These are phyloP conservation scores for Trichoderma sp. DNA, from an alignment of 2,329 filamentous ascomycete species.

Conservation along the genomic window DNA sequence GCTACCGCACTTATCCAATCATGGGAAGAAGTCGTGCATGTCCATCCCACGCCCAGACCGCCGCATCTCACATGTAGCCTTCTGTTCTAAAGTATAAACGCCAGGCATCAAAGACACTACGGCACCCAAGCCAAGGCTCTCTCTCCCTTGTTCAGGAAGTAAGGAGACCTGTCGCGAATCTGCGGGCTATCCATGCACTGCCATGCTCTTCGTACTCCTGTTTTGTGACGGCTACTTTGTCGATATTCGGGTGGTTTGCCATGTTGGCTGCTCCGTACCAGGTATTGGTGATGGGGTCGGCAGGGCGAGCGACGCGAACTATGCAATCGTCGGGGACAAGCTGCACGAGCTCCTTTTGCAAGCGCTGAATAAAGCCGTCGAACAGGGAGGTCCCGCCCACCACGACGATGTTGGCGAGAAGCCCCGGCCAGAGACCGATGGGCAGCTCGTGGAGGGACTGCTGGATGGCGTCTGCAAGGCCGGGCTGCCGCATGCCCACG, in stretches of 20 bases:
- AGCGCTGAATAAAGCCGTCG: slow-evolving; percentile 74
- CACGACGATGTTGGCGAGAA: slow-evolving; percentile 83
- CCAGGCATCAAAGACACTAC: slow-evolving; percentile 2
- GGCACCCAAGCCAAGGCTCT: background rate
- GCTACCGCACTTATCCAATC: background rate
- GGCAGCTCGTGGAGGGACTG: slow-evolving; percentile 74
- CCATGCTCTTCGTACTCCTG: slow-evolving; percentile 90
- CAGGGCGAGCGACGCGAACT: slow-evolving; percentile 67
- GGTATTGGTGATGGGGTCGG: slow-evolving; percentile 73
- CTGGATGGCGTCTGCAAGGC: slow-evolving; percentile 77
- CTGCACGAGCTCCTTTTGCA: slow-evolving; percentile 71
- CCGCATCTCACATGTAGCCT: background rate
- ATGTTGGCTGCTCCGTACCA: slow-evolving; percentile 84
- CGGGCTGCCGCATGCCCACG: slow-evolving; percentile 78
- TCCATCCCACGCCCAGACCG: background rate
- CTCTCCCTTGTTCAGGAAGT: slow-evolving; percentile 5
- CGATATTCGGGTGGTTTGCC: slow-evolving; percentile 65
- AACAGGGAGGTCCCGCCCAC: slow-evolving; percentile 83
- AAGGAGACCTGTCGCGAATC: slow-evolving; percentile 49
- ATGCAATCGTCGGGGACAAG: slow-evolving; percentile 73
- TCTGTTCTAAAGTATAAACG: background rate
- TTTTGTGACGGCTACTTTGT: slow-evolving; percentile 72
- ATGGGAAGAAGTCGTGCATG: background rate
- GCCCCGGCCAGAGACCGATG: slow-evolving; percentile 75
- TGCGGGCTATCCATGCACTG: slow-evolving; percentile 67